Evolutionary conservation across 768 basidiomycete genomes (phyloP), one percentile per base, ranked within the genome.

Genomic region (Lentinula sp.): DNA sequence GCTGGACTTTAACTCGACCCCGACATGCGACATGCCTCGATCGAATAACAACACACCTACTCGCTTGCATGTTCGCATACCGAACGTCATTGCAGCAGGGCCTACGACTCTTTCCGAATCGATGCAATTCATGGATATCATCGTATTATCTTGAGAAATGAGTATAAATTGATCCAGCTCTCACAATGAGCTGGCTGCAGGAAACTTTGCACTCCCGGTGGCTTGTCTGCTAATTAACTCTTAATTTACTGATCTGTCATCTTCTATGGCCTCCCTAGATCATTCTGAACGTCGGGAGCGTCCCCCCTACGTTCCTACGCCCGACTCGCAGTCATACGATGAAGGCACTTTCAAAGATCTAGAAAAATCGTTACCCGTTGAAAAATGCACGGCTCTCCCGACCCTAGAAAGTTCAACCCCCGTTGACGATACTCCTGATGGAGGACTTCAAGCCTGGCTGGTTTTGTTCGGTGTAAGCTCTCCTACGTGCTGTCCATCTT

Each of bases 11-110:
- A 40, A 43, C 55, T 37, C 53, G 34, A 54, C 18, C 55, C 39
- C 55, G 37, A 43, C 55, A 56, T 56, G 55, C 40, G 37, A 43
- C 55, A 56, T 56, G 55, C 40, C 37, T 56, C 53, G 55, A 56
- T 56, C 55, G 55, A 56, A 56, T 34, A 51, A 32, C 40, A 28
- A 28, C 23, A 42, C 39, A 40, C 55, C 13, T 37, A 23, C 55
- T 42, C 37, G 37, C 40, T 40, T 43, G 39, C 55, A 21, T 51
- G 34, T 28, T 43, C 37, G 55, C 18, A 54, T 54, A 39, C n/a
- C 37, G 53, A 54, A 11, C 16, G 23, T 40, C 18, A 56, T 31
- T 42, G 8, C 40, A 42, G 40, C 18, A 23, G 11, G 16, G 16
- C 21, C 7, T 56, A 18, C 55, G 37, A 43, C n/a, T 56, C 28